Evolutionary conservation across 495 filamentous ascomycete genomes (phyloP).

Genomic region (Lophiostoma macrostomum): DNA sequence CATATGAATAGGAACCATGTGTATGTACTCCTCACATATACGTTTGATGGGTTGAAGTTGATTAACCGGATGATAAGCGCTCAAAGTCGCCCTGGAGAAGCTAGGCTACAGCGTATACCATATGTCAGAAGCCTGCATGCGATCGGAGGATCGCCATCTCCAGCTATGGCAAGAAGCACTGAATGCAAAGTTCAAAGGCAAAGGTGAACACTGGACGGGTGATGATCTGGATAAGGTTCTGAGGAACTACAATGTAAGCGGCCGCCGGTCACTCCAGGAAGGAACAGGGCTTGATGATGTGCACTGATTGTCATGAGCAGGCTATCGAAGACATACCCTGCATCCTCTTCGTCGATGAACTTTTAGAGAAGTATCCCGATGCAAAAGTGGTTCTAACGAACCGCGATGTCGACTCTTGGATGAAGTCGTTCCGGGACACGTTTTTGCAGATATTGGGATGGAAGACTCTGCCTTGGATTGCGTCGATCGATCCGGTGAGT

Average conservation of each 20-base stretch:
- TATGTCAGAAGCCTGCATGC: conserved; percentile 14
- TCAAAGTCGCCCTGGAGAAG: too few relatives aligned
- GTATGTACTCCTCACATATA: too few relatives aligned
- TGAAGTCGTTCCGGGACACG: conserved; percentile 2
- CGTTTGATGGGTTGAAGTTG: too few relatives aligned
- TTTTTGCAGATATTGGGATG: neutral
- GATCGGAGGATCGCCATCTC: conserved; percentile 9
- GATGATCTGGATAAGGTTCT: conserved; percentile 32
- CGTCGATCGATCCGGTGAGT: neutral
- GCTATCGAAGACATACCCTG: conserved; percentile 21
- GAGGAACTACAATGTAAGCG: conserved; percentile 26
- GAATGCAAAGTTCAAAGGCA: conserved; percentile 30
- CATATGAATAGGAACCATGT: too few relatives aligned
- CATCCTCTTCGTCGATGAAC: conserved; percentile 27
- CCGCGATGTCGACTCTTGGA: conserved; percentile 13
- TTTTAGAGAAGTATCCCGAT: conserved; percentile 20
- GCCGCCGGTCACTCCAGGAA: neutral
- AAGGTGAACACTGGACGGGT: conserved; percentile 23
- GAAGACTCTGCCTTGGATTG: neutral
- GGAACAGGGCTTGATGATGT: too few relatives aligned
- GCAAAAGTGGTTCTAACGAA: conserved; percentile 32
- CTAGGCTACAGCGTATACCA: conserved; percentile 35
- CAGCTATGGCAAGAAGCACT: conserved; percentile 29
- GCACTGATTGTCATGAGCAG: neutral
- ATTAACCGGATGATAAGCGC: too few relatives aligned